Base-by-base conservation (phyloP, 2,329 filamentous ascomycete genomes). In the Penicillium palitans region DNA sequence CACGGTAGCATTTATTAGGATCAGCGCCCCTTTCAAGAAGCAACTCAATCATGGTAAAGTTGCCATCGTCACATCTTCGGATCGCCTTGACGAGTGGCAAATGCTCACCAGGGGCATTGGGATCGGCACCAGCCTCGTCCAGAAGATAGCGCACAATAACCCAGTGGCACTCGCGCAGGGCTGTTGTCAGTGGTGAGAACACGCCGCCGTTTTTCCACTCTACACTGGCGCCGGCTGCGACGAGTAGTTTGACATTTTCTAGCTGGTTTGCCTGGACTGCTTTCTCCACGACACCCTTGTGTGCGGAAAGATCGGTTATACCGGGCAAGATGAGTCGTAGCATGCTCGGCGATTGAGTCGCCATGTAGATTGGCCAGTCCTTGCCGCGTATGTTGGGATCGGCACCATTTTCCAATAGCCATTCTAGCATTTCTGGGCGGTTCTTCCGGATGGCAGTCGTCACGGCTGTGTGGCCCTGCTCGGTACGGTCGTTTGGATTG, bases 201-300 rank as follows among this genome's bases (percentile, higher is more conserved):
- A 90, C 87, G 53, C 88, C 88, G 21, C 86, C 87, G 68, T 88
- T 90, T 74, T 87, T 87, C 74, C 89, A 88, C 70, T 90, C 87
- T 55, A 89, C 85, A 41, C 81, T 86, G 19, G 89, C 83, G 15
- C 87, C 87, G 0, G 86, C 85, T 17, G 77, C 79, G 17, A 90
- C 78, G 35, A 90, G 80, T 46, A 89, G 74, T 73, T 88, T 88
- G 72, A 90, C 80, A 37, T 83, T 87, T 59, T 88, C 85, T 15
- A 90, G 79, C 71, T 89, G 81, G 70, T 88, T 83, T 19, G 87
- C 87, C 1, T 83, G 80, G 8, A 89, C 87, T 2, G 87, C 87
- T 79, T 85, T 84, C 67, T 89, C 87, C 70, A 90, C 79, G 0
- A 88, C 82, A 7, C 87, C 87, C 71, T 87, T 87, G 1, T 82